Evolutionary conservation across 257 asterid species (phyloP).

Genomic region (Lycium ferocissimum): DNA sequence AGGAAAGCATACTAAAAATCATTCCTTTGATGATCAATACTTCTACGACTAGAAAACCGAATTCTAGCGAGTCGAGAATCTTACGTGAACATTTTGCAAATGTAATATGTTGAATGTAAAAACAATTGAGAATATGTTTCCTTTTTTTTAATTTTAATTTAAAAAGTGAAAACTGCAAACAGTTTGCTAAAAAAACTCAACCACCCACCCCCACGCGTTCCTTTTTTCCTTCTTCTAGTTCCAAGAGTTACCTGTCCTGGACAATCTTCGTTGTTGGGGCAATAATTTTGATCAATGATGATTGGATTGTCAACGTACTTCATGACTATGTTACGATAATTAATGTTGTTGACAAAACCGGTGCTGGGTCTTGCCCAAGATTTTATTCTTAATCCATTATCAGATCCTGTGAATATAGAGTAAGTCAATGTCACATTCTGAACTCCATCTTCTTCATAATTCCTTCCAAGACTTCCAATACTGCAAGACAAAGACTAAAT

Average conservation of each 20-base stretch:
- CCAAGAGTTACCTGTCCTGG: slow-evolving; percentile 54
- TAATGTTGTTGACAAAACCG: slow-evolving; percentile 56
- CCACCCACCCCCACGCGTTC: too few species aligned
- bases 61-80: too few species aligned
- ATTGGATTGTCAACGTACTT: slow-evolving; percentile 65
- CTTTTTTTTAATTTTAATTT: not conserved
- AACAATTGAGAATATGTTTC: not conserved
- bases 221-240: not conserved
- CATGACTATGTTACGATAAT: slow-evolving; percentile 56
- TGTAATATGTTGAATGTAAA: too few species aligned
- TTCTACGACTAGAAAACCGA: too few species aligned
- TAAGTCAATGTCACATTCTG: slow-evolving; percentile 62
- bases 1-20: not conserved
- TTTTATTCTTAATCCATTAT: slow-evolving; percentile 67
- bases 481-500: slow-evolving; percentile 40
- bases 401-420: slow-evolving; percentile 64
- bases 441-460: slow-evolving; percentile 62
- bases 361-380: slow-evolving; percentile 73
- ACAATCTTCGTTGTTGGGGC: slow-evolving; percentile 61
- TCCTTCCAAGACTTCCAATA: slow-evolving; percentile 70
- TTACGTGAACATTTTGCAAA: too few species aligned
- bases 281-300: slow-evolving; percentile 72
- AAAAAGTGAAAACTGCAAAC: slow-evolving; percentile 20
- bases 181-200: not conserved
- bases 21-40: too few species aligned